These are phyloP conservation scores for Juglanconis oblonga DNA, from an alignment of 2,329 filamentous ascomycete genomes.

Conservation along the genomic window DNA sequence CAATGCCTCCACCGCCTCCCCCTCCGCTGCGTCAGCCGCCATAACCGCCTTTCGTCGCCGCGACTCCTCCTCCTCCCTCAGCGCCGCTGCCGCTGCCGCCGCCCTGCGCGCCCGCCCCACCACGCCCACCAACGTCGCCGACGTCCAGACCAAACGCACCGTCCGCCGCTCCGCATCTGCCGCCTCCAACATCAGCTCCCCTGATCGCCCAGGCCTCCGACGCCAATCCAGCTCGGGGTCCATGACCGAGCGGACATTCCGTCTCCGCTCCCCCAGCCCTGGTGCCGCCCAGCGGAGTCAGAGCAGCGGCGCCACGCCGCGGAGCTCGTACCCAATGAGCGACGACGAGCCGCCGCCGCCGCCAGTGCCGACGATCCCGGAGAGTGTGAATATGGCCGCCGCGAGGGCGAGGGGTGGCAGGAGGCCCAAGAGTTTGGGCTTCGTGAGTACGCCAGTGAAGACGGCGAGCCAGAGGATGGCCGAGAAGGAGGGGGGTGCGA, in stretches of 20 bases:
- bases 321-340: slow-evolving; percentile 15
- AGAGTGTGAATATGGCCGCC: slow-evolving; percentile 34
- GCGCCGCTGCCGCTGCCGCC: slow-evolving; percentile 81
- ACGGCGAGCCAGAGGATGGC: slow-evolving; percentile 51
- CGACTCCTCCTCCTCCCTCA: slow-evolving; percentile 64
- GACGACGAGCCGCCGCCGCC: slow-evolving; percentile 62
- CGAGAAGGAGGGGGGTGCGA: slow-evolving; percentile 34
- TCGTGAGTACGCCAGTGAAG: slow-evolving; percentile 42
- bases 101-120: slow-evolving; percentile 76
- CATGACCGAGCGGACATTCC: slow-evolving; percentile 87
- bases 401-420: slow-evolving; percentile 19
- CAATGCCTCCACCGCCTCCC: slow-evolving; percentile 61
- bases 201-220: slow-evolving; percentile 42
- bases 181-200: slow-evolving; percentile 39
- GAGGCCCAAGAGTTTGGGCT: slow-evolving; percentile 33
- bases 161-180: slow-evolving; percentile 71
- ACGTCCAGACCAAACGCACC: slow-evolving; percentile 86
- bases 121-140: slow-evolving; percentile 74
- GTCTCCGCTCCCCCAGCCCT: slow-evolving; percentile 62
- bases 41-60: slow-evolving; percentile 73
- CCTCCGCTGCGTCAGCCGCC: slow-evolving; percentile 76
- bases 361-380: slow-evolving; percentile 73
- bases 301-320: slow-evolving; percentile 27
- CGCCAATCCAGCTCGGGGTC: slow-evolving; percentile 70
- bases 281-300: slow-evolving; percentile 35